phyloP scores from a whole-genome alignment of 1,139 yeast genomes.

The Pichia cactophila region DNA sequence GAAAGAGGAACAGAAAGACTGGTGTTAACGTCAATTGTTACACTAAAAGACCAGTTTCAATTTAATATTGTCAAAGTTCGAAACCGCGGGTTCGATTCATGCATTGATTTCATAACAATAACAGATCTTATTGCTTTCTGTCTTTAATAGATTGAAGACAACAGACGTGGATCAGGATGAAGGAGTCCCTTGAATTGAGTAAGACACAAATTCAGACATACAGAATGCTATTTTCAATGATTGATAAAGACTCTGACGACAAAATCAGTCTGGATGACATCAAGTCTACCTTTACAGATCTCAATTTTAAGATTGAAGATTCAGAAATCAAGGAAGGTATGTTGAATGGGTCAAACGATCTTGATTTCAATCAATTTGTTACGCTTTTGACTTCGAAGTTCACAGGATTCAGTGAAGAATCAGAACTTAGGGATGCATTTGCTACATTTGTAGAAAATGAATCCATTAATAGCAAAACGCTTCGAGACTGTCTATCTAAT shows the following conservation, averaged over 20 bases:
- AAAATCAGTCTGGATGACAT: constrained; percentile 54
- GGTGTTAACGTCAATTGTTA: no score
- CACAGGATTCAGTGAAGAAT: constrained; percentile 48
- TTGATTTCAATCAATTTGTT: constrained; percentile 66
- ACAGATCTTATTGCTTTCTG: background rate
- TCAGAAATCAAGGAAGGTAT: constrained; percentile 28
- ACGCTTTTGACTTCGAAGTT: constrained; percentile 59
- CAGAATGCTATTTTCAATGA: constrained; percentile 38
- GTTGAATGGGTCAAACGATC: constrained; percentile 32
- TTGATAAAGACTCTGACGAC: constrained; percentile 85
- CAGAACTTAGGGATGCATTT: constrained; percentile 58
- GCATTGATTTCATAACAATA: background rate
- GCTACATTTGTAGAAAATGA: constrained; percentile 44
- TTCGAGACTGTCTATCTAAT: constrained; percentile 43
- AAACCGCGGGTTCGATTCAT: background rate
- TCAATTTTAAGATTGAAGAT: constrained; percentile 5
- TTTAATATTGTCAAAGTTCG: no score
- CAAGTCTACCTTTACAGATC: constrained; percentile 33
- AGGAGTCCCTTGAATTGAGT: constrained; percentile 8
- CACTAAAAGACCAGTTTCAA: no score
- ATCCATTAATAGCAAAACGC: constrained; percentile 38
- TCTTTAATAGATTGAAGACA: no score
- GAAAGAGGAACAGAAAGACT: no score
- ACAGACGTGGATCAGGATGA: background rate
- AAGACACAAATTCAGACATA: constrained; percentile 22